Conservation (phyloP, 108 stramenopile species). For the Skeletonema marinoi region DNA sequence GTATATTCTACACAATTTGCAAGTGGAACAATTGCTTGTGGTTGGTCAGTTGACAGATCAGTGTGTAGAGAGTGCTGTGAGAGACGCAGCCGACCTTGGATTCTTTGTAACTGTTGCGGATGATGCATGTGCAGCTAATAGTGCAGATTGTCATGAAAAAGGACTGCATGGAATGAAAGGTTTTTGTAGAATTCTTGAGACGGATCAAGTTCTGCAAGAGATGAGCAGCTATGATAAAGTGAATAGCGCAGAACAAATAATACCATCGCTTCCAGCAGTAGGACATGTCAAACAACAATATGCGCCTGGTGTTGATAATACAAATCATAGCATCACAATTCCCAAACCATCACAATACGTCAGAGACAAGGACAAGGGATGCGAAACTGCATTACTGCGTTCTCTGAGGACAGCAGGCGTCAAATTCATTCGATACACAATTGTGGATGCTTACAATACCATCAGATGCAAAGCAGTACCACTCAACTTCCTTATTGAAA, state of each 20-base stretch:
- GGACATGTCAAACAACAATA: neutral
- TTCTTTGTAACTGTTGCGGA: slow-evolving; percentile 74
- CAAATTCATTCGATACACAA: slow-evolving; percentile 70
- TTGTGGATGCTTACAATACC: slow-evolving; percentile 71
- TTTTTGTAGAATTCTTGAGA: slow-evolving; percentile 55
- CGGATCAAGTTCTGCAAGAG: slow-evolving; percentile 61
- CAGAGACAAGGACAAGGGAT: slow-evolving; percentile 13
- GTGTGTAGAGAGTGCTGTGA: slow-evolving; percentile 76
- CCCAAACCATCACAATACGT: slow-evolving; percentile 20
- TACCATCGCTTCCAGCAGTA: neutral
- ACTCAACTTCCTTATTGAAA: slow-evolving; percentile 18
- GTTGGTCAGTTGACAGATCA: slow-evolving; percentile 80
- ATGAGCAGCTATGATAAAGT: slow-evolving; percentile 11
- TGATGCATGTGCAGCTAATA: slow-evolving; percentile 76
- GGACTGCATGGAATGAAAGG: slow-evolving; percentile 71
- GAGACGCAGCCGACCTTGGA: slow-evolving; percentile 82
- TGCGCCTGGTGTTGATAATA: too few relatives aligned
- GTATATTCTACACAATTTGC: slow-evolving; percentile 64
- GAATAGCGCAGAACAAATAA: slow-evolving; percentile 12
- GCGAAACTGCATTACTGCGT: slow-evolving; percentile 58
- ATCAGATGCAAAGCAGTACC: slow-evolving; percentile 72
- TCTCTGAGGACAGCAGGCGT: slow-evolving; percentile 71
- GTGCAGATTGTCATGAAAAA: slow-evolving; percentile 45
- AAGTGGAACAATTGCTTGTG: slow-evolving; percentile 68
- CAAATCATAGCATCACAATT: neutral